Evolutionary conservation across 768 basidiomycete genomes (phyloP), one percentile per base, ranked within the genome.

Genomic region (Crepidotus variabilis): DNA sequence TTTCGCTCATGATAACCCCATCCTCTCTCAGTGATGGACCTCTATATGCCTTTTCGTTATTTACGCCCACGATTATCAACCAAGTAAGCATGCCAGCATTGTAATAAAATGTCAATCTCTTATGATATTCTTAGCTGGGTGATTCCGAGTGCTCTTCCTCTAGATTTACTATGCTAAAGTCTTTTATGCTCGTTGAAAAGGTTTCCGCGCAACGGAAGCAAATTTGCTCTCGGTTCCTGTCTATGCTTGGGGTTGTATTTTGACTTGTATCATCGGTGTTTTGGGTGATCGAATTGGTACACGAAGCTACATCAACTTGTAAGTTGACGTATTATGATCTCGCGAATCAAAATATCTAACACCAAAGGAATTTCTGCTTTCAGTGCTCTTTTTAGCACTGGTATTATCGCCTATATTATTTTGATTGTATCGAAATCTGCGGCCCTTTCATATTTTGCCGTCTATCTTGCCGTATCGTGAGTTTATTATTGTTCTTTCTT

Each of bases 221-320:
- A 91, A 92, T 63, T 67, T 92, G 10, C 74, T 92, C 14, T 87
- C 87, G 0, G 88, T 91, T 2, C 89, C 90, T 1, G 86, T 90
- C 24, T 91, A 91, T 64, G 80, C 78, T 5, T 88, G 86, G 81
- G 83, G 85, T 18, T 87, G 87, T 61, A 67, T 88, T 35, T 72
- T 88, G 63, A 91, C 90, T 4, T 77, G 80, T 58, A 56, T 73
- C 32, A 71, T 88, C 47, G 88, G 88, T 16, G 75, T 85, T 56
- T 61, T 83, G 21, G 86, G 86, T 21, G 88, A 90, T 63, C 77
- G 79, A 6, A 69, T 78, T 22, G 81, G 81, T n/a, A 74, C 72
- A 46, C 75, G 86, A 20, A 82, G 74, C 43, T 72, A 79, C 58
- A 80, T 87, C 53, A 88, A 87, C 60, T 65, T 88, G 86, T 86